A percentile compares a stretch with the other conserved stretches of the same genome.
These are phyloP conservation scores for Agaricus subrufescens DNA, from an alignment of 768 basidiomycete species.

Conservation along the genomic window DNA sequence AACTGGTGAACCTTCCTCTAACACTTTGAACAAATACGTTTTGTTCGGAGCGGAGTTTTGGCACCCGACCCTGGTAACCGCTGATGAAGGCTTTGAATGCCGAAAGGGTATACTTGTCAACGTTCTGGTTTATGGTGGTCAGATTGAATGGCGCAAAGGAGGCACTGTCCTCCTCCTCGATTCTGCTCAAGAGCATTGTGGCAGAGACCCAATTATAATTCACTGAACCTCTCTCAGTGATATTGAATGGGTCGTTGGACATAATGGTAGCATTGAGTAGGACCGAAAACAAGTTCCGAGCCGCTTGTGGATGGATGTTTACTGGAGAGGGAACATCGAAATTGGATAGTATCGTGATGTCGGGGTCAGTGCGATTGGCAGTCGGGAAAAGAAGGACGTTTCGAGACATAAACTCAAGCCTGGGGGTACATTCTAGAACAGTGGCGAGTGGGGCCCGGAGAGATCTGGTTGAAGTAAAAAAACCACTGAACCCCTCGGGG, in stretches of 20 bases:
- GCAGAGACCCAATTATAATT: neutral
- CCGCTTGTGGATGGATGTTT: neutral
- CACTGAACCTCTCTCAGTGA: neutral
- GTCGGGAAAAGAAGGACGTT: neutral
- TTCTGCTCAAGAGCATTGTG: neutral
- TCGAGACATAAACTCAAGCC: neutral
- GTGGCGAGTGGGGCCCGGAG: neutral
- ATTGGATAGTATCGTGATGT: neutral
- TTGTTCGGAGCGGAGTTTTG: neutral
- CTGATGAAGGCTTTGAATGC: conserved; percentile 3
- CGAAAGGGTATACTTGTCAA: neutral
- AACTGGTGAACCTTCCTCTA: neutral
- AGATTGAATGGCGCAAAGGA: neutral
- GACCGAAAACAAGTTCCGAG: neutral
- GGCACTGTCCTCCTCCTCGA: neutral
- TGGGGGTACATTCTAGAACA: neutral
- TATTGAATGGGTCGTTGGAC: too few relatives aligned
- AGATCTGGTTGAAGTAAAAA: too few relatives aligned
- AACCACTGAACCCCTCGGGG: neutral
- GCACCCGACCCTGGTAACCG: neutral
- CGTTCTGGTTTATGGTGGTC: neutral
- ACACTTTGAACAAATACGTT: neutral
- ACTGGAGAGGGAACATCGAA: too few relatives aligned
- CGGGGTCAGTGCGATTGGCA: neutral
- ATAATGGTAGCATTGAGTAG: neutral